Percentiles rank a stretch among this genome's conserved stretches.
These are phyloP conservation scores for Skeletonema grethae DNA, from an alignment of 108 stramenopile genomes.

Conservation along the genomic window DNA sequence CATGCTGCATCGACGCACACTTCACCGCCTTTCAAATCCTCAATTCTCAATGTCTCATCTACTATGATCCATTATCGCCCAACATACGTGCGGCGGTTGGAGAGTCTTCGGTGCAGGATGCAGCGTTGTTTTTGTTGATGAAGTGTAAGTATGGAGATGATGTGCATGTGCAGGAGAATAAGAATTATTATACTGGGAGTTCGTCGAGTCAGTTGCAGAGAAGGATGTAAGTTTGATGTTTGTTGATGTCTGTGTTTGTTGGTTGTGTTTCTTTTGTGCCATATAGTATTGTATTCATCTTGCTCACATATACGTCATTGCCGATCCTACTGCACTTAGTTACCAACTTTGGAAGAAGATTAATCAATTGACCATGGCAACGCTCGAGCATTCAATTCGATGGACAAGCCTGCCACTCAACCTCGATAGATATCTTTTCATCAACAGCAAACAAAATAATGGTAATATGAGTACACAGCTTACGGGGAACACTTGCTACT, in stretches of 20 bases:
- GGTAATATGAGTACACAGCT: conserved; percentile 51
- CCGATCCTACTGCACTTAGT: neutral
- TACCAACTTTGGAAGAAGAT: conserved; percentile 50
- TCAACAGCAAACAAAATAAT: conserved; percentile 25
- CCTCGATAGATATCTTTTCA: conserved; percentile 44
- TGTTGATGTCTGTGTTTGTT: neutral
- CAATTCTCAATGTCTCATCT: conserved; percentile 23
- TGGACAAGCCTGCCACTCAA: conserved; percentile 33
- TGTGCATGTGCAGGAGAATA: conserved; percentile 53
- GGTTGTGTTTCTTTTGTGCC: neutral
- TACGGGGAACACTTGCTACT: conserved; percentile 61
- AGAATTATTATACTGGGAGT: conserved; percentile 48
- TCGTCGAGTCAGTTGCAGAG: conserved; percentile 29
- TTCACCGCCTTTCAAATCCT: conserved; percentile 59
- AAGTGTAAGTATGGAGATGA: conserved; percentile 62
- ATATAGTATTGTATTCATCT: neutral
- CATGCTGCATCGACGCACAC: conserved; percentile 65
- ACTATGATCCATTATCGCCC: conserved; percentile 49
- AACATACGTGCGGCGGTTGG: conserved; percentile 25
- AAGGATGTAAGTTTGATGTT: conserved; percentile 24
- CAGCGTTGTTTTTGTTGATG: conserved; percentile 48
- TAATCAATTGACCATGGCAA: conserved; percentile 16
- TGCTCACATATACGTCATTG: neutral
- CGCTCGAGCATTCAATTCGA: conserved; percentile 14
- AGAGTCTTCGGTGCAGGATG: conserved; percentile 25